phyloP scores from a whole-genome alignment of 2,329 filamentous ascomycete genomes.

The Monilinia aucupariae region DNA sequence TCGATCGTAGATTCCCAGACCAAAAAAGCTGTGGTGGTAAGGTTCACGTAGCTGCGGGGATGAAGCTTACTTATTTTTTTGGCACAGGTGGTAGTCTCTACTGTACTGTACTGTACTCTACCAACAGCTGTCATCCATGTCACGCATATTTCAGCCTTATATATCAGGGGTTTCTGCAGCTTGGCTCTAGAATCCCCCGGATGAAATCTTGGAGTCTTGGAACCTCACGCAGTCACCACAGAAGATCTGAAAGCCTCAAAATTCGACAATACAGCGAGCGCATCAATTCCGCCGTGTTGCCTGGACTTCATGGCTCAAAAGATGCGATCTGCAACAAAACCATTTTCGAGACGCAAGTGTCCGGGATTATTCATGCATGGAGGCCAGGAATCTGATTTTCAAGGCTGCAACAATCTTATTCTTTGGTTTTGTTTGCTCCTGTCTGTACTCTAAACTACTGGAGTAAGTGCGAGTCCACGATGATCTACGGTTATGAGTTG shows the following conservation, averaged over 20 bases:
- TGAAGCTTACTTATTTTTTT: neutral
- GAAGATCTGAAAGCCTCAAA: slow-evolving; percentile 5
- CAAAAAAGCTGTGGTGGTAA: neutral
- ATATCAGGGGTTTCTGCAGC: neutral
- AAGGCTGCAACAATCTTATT: slow-evolving; percentile 5
- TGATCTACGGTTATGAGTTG: no score
- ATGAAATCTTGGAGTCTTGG: neutral
- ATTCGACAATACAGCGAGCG: slow-evolving; percentile 1
- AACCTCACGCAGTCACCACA: neutral
- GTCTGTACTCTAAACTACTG: no score
- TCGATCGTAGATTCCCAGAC: neutral
- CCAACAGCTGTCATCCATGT: no score
- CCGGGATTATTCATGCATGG: slow-evolving; percentile 8
- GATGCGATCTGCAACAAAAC: slow-evolving; percentile 21
- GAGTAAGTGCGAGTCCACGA: no score
- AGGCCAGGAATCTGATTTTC: slow-evolving; percentile 12
- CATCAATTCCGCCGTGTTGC: slow-evolving; percentile 15
- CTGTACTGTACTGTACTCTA: neutral
- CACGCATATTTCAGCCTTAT: neutral
- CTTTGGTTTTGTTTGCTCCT: neutral
- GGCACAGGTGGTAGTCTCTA: neutral
- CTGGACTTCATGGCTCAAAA: slow-evolving; percentile 20
- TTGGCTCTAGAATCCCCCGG: neutral
- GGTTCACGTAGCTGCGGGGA: neutral
- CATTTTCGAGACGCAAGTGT: neutral